These are phyloP conservation scores for Cymbopogon flexuosus DNA, from an alignment of 202 grass and related monocot genomes.

Conservation along the genomic window DNA sequence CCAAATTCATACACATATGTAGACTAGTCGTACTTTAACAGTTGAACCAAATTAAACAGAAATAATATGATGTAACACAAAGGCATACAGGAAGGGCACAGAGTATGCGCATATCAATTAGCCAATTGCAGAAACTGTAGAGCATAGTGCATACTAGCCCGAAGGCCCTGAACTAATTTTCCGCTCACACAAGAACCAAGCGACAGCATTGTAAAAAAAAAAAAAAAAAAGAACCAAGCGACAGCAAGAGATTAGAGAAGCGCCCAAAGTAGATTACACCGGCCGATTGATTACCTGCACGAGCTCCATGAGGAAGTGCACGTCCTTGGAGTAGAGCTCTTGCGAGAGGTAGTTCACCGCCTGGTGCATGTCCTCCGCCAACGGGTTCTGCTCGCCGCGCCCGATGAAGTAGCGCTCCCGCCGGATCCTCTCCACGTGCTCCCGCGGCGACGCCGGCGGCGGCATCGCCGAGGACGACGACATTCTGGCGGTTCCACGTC, in stretches of 20 bases:
- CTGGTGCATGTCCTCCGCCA: slow-evolving; percentile 69
- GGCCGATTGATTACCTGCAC: slow-evolving; percentile 44
- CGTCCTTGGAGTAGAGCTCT: slow-evolving; percentile 79
- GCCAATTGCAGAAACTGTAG: background rate
- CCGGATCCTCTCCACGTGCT: slow-evolving; percentile 63
- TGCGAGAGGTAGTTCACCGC: slow-evolving; percentile 51
- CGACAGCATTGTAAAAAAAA: background rate
- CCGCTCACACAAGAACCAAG: background rate
- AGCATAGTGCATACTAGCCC: background rate
- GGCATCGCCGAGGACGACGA: background rate
- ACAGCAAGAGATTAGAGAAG: background rate
- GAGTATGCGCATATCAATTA: background rate
- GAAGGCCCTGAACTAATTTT: background rate
- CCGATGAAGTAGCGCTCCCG: slow-evolving; percentile 58
- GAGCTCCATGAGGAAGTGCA: slow-evolving; percentile 81
- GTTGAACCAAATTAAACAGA: background rate
- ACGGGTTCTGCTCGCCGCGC: slow-evolving; percentile 51
- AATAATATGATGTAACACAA: background rate
- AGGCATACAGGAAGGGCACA: background rate
- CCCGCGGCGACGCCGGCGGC: background rate
- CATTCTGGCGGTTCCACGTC: background rate
- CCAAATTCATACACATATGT: background rate
- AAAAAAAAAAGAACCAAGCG: background rate
- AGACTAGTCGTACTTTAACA: background rate
- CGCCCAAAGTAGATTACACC: background rate